Evolutionary conservation across 2,329 filamentous ascomycete genomes (phyloP).

Genomic region (Microdochium trichocladiopsis): DNA sequence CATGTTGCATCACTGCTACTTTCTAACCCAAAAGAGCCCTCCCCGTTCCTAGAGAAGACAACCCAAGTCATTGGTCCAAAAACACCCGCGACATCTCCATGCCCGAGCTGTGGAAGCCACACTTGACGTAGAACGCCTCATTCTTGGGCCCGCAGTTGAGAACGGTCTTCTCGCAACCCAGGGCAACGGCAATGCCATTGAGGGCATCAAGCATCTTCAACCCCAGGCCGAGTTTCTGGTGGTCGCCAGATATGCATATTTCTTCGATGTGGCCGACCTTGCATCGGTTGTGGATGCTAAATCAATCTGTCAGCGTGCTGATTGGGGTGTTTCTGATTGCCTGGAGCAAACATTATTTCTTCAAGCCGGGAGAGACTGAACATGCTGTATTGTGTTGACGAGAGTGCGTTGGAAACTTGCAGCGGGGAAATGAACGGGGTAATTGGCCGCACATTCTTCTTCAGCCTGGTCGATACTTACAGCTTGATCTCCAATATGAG

Average conservation of each 20-base stretch:
- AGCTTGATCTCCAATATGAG: constrained; percentile 77
- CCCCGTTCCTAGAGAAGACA: too few relatives aligned
- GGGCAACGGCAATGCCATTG: constrained; percentile 63
- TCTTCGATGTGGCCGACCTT: constrained; percentile 78
- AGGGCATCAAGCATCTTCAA: constrained; percentile 70
- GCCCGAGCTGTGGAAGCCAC: constrained; percentile 18
- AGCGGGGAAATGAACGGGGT: neutral
- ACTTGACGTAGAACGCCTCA: constrained; percentile 63
- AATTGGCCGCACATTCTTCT: too few relatives aligned
- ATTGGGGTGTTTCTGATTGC: neutral
- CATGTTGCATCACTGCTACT: too few relatives aligned
- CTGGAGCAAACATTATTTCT: too few relatives aligned
- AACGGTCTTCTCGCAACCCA: constrained; percentile 77
- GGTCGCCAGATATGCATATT: constrained; percentile 70
- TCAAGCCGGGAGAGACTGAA: neutral
- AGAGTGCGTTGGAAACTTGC: too few relatives aligned
- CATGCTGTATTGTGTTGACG: too few relatives aligned
- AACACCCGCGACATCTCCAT: constrained; percentile 22
- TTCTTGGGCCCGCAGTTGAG: constrained; percentile 74
- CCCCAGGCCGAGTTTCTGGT: constrained; percentile 77
- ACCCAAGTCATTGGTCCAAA: neutral
- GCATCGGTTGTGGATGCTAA: constrained; percentile 58
- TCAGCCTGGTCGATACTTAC: constrained; percentile 28
- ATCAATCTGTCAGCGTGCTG: constrained; percentile 5
- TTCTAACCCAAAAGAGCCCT: too few relatives aligned